Conservation (phyloP, 805 yeast genomes). For the Metschnikowia hibisci region DNA sequence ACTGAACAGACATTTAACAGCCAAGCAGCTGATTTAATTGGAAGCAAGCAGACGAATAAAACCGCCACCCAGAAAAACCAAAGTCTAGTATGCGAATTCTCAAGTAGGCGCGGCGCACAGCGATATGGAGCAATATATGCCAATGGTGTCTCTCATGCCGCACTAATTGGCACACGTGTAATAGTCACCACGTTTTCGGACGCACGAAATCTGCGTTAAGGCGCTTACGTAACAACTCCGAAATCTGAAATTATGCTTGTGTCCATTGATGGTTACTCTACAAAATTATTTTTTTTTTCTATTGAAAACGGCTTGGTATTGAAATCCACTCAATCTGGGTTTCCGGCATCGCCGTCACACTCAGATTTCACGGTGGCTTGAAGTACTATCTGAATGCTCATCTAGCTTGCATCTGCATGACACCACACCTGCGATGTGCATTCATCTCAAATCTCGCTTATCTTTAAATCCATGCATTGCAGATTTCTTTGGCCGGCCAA, state of each 20-base stretch:
- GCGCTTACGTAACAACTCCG: no score
- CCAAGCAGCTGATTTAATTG: not conserved
- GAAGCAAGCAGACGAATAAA: no score
- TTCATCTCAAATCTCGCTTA: not conserved
- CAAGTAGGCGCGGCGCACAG: not conserved
- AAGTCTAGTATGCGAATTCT: no score
- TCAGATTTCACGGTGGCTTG: no score
- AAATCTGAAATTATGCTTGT: no score
- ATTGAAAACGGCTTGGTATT: not conserved
- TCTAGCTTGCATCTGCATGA: not conserved
- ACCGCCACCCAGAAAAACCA: no score
- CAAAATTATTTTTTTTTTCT: no score
- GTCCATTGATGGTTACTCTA: no score
- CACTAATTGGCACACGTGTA: constrained; percentile 5
- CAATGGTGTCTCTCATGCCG: not conserved
- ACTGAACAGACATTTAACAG: not conserved
- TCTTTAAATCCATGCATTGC: constrained; percentile 1
- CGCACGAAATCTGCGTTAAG: not conserved
- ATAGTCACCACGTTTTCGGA: constrained; percentile 4
- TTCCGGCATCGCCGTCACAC: not conserved
- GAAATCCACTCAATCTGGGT: not conserved
- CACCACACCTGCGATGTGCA: not conserved
- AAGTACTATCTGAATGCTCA: no score
- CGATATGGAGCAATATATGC: constrained; percentile 3
- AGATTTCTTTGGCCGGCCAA: not conserved